phyloP scores from a whole-genome alignment of 768 basidiomycete species.

The Glaciozyma martinii region DNA sequence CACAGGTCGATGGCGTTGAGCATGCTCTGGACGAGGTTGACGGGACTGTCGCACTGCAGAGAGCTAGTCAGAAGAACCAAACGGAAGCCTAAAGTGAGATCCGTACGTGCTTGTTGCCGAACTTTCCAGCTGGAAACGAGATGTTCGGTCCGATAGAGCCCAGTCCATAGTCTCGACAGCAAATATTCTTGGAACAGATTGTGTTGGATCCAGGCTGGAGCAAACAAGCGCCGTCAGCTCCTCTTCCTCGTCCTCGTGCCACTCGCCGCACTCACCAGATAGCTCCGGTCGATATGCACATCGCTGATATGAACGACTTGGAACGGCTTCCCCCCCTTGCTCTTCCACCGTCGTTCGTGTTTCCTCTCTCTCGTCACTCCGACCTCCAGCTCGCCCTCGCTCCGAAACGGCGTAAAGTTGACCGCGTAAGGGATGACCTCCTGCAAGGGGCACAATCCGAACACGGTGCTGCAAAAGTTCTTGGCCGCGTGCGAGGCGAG shows the following conservation, averaged over 20 bases:
- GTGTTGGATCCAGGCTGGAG: slow-evolving; percentile 49
- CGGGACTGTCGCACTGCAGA: slow-evolving; percentile 50
- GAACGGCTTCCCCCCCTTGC: slow-evolving; percentile 40
- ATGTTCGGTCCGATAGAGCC: slow-evolving; percentile 39
- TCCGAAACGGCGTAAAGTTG: slow-evolving; percentile 37
- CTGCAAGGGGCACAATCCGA: slow-evolving; percentile 48
- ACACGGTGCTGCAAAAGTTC: slow-evolving; percentile 50
- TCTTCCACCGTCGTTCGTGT: not conserved
- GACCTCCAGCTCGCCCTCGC: slow-evolving; percentile 37
- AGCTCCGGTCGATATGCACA: slow-evolving; percentile 54
- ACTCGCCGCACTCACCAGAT: slow-evolving; percentile 42
- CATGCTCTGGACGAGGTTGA: slow-evolving; percentile 48
- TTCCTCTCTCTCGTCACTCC: slow-evolving; percentile 1
- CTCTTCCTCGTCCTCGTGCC: not conserved
- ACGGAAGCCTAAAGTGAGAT: not conserved
- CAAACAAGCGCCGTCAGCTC: not conserved
- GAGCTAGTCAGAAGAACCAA: slow-evolving; percentile 39
- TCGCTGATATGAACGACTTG: slow-evolving; percentile 57
- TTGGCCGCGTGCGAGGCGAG: slow-evolving; percentile 47
- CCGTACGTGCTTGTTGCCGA: slow-evolving; percentile 23
- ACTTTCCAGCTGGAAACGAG: slow-evolving; percentile 44
- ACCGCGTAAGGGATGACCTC: slow-evolving; percentile 20
- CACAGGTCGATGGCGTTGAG: slow-evolving; percentile 43
- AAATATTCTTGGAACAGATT: slow-evolving; percentile 56
- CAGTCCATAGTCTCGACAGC: slow-evolving; percentile 49